Evolutionary conservation across 805 yeast genomes (phyloP), one percentile per base, ranked within the genome.

Genomic region (Ogataea trehaloabstinens): DNA sequence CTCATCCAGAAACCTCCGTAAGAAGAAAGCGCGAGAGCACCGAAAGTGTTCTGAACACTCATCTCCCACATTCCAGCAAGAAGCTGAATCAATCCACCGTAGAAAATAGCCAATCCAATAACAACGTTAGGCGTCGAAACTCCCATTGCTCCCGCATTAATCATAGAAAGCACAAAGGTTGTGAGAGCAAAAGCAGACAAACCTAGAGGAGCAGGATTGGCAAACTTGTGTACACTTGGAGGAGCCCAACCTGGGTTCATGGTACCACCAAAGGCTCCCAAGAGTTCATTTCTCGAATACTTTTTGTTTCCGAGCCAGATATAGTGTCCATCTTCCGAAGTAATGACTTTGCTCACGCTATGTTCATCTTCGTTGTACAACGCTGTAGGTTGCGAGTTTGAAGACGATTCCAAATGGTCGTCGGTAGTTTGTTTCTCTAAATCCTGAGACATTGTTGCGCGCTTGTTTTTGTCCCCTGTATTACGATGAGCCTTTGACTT

Each of bases 1-100:
- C 81, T 68, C 67, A 80, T 75, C 91, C 91, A 83, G 59, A 83
- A 83, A 3, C 87, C 90, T 42, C 86, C 91, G 49, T 70, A 76
- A 4, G 79, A 73, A 5, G 73, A 61, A 39, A 76, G 65, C 1
- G 80, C 80, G 42, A 83, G 72, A 49, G 82, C 85, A 63, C 87
- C 87, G 64, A 81, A 83, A 17, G 88, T 82, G 62, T 82, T 82
- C 51, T 84, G 89, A 28, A 77, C 69, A n/a, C 82, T 78, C 62
- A 82, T 71, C 61, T 85, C 87, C 74, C 85, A 77, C 70, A 83
- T 70, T 40, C 89, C 90, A 5, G 90, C 86, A 43, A 82, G 64
- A 40, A 80, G 64, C 61, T 82, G 89, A 41, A 83, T 73, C 17
- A 78, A 67, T 27, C 90, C 91, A 41, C 89, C 91, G 56, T 82